A percentile compares a stretch with the other conserved stretches of the same genome.
These are phyloP conservation scores for Oldenlandia corymbosa DNA, from an alignment of 257 asterid species.

Conservation along the genomic window DNA sequence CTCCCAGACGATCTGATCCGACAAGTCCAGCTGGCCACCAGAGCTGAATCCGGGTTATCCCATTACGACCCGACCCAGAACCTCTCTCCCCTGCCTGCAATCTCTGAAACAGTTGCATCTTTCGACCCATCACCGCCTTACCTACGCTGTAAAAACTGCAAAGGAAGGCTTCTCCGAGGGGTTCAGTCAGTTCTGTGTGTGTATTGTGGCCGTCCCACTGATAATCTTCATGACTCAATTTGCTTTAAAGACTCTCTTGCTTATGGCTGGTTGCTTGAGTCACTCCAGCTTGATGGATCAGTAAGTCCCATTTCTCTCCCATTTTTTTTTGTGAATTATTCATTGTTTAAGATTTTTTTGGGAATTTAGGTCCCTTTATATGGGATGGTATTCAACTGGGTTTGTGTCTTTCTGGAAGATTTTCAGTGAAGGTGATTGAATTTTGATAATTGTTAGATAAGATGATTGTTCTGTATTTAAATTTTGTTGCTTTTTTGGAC, in stretches of 20 bases:
- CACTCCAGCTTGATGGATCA: constrained; percentile 87
- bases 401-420: neutral
- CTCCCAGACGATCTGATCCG: constrained; percentile 58
- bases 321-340: neutral
- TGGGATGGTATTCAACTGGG: neutral
- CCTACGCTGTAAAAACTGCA: constrained; percentile 69
- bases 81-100: constrained; percentile 57
- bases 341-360: neutral
- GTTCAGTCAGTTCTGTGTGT: constrained; percentile 57
- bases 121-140: constrained; percentile 52
- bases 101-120: constrained; percentile 56
- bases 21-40: constrained; percentile 57
- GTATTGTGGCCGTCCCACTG: constrained; percentile 58
- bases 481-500: neutral
- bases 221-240: constrained; percentile 49
- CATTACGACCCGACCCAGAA: constrained; percentile 52
- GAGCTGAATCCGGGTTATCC: constrained; percentile 61
- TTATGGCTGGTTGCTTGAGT: constrained; percentile 63
- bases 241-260: constrained; percentile 56
- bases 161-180: constrained; percentile 74
- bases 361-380: neutral
- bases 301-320: constrained; percentile 38
- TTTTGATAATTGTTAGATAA: neutral
- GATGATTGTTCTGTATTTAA: neutral
- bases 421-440: neutral